Conservation (phyloP, 1,139 yeast genomes). For the Maudiozyma humilis region DNA sequence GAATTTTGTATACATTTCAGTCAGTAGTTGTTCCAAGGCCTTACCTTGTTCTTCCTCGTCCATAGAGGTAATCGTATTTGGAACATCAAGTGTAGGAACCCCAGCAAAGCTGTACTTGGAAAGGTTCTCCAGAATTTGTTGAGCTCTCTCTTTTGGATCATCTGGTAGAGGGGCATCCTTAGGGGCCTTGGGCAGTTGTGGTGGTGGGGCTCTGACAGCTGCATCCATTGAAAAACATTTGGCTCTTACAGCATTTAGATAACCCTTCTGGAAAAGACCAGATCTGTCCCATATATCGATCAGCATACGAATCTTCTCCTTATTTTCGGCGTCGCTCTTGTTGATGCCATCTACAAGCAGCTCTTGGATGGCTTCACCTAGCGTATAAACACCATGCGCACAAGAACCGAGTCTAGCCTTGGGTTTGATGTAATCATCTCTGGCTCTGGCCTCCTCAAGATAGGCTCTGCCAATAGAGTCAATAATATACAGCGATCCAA, state of each 20-base stretch:
- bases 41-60: slow-evolving; percentile 33
- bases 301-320: slow-evolving; percentile 69
- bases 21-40: slow-evolving; percentile 42
- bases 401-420: slow-evolving; percentile 61
- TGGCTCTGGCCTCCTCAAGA: slow-evolving; percentile 62
- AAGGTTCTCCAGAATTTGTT: slow-evolving; percentile 15
- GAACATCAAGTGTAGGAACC: slow-evolving; percentile 19
- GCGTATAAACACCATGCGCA: slow-evolving; percentile 61
- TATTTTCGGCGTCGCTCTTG: slow-evolving; percentile 43
- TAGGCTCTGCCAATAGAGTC: slow-evolving; percentile 87
- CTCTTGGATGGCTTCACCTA: slow-evolving; percentile 51
- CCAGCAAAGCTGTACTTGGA: slow-evolving; percentile 18
- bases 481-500: slow-evolving; percentile 83
- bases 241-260: slow-evolving; percentile 48
- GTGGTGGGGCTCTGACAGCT: slow-evolving; percentile 11
- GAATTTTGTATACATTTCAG: slow-evolving; percentile 30
- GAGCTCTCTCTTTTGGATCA: slow-evolving; percentile 45
- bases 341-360: slow-evolving; percentile 54
- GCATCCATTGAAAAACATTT: slow-evolving; percentile 44
- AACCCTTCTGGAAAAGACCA: slow-evolving; percentile 57
- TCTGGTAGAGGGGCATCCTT: no score
- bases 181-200: no score
- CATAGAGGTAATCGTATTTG: slow-evolving; percentile 20
- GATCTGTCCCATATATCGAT: slow-evolving; percentile 91
- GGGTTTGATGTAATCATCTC: slow-evolving; percentile 38